Evolutionary conservation across 345 rosid species (phyloP).

Genomic region (Linum tenue): DNA sequence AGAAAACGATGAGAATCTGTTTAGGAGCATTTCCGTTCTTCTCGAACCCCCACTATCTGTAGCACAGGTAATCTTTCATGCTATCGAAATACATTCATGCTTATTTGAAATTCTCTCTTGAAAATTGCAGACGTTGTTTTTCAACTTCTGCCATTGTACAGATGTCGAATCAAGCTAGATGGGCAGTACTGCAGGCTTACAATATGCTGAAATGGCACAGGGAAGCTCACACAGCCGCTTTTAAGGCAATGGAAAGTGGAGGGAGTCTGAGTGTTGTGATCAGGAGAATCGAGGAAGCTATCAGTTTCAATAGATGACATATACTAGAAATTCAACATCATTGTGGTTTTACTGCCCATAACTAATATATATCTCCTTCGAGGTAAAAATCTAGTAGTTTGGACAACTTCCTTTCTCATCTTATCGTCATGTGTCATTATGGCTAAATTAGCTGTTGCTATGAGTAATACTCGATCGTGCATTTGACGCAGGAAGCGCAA

Average conservation of each 20-base stretch:
- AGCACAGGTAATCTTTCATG: conserved; percentile 42
- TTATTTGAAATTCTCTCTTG: background rate
- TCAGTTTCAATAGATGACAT: conserved; percentile 34
- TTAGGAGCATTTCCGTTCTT: conserved; percentile 76
- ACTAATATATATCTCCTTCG: too few relatives aligned
- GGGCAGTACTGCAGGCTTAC: conserved; percentile 80
- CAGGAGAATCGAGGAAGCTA: conserved; percentile 70
- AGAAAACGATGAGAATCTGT: conserved; percentile 89
- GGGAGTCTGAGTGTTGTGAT: conserved; percentile 64
- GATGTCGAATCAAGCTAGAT: conserved; percentile 99
- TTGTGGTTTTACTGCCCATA: too few relatives aligned
- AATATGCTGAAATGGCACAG: conserved; percentile 87
- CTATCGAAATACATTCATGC: conserved; percentile 4
- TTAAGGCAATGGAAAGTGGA: conserved; percentile 77
- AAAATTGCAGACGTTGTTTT: background rate
- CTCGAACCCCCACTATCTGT: conserved; percentile 73
- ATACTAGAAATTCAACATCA: background rate
- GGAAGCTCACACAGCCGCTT: conserved; percentile 66
- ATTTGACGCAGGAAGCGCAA: too few relatives aligned
- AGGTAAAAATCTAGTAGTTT: too few relatives aligned
- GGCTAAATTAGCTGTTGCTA: too few relatives aligned
- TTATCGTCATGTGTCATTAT: too few relatives aligned
- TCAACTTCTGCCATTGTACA: conserved; percentile 13
- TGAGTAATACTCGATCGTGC: too few relatives aligned
- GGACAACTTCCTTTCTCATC: too few relatives aligned